phyloP scores from a whole-genome alignment of 371 early-diverging fungal genomes.

The Paraphysoderma sedebokerense region DNA sequence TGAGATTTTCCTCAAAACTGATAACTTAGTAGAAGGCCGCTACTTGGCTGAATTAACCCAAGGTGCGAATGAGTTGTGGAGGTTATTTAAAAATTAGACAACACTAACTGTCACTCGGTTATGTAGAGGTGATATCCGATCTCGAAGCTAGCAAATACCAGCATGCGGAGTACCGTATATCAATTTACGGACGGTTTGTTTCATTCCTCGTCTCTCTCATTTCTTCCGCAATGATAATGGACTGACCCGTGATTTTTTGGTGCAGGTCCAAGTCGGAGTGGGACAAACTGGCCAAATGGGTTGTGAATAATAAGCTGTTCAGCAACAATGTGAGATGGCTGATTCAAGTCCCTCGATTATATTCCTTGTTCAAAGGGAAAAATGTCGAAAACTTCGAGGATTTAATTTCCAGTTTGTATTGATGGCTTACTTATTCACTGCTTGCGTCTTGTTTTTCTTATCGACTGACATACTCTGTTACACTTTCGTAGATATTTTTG shows the following conservation, averaged over 20 bases:
- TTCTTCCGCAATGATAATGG: neutral
- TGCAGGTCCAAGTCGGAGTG: constrained; percentile 56
- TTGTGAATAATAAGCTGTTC: constrained; percentile 79
- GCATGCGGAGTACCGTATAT: constrained; percentile 83
- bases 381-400: constrained; percentile 61
- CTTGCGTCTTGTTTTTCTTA: neutral
- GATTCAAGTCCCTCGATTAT: constrained; percentile 90
- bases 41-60: constrained; percentile 93
- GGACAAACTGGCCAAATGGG: constrained; percentile 92
- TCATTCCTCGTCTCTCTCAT: neutral
- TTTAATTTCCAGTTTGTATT: constrained; percentile 42
- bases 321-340: constrained; percentile 92
- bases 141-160: constrained; percentile 92
- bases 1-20: constrained; percentile 90
- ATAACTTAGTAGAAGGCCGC: constrained; percentile 79
- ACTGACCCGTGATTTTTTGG: constrained; percentile 1
- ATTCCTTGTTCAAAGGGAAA: constrained; percentile 69
- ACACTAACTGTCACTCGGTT: neutral
- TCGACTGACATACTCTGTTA: too few relatives aligned
- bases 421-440: neutral
- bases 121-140: constrained; percentile 72
- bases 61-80: constrained; percentile 14
- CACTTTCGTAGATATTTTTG: constrained; percentile 52
- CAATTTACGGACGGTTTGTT: constrained; percentile 62
- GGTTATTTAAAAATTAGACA: neutral